Conservation (phyloP, 257 asterid genomes). For the Hygrophila difformis region DNA sequence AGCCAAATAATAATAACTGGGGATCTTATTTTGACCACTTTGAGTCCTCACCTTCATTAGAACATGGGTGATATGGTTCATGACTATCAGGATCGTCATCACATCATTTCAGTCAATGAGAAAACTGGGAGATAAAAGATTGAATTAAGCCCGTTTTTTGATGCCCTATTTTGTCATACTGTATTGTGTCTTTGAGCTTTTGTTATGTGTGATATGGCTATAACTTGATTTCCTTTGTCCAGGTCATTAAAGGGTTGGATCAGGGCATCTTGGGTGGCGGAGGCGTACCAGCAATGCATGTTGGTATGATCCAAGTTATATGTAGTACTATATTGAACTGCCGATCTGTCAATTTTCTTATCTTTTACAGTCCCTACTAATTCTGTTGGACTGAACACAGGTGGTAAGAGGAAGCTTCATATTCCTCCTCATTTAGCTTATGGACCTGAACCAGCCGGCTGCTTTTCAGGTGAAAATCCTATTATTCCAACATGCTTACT, state of each 20-base stretch:
- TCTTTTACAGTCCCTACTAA: neutral
- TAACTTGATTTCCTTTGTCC: slow-evolving; percentile 5
- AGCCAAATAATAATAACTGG: neutral
- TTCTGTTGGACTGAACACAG: slow-evolving; percentile 22
- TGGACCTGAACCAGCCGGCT: slow-evolving; percentile 94
- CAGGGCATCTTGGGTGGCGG: slow-evolving; percentile 92
- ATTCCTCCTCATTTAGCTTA: slow-evolving; percentile 83
- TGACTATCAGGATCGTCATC: too few relatives aligned
- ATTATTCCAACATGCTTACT: neutral
- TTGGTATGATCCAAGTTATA: slow-evolving; percentile 42
- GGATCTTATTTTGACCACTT: too few relatives aligned
- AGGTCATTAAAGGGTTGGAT: slow-evolving; percentile 88
- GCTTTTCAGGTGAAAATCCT: slow-evolving; percentile 56
- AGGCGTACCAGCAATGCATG: slow-evolving; percentile 89
- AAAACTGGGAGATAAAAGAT: too few relatives aligned
- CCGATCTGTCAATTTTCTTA: neutral
- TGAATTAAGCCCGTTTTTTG: too few relatives aligned
- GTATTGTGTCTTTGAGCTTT: neutral
- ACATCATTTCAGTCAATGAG: too few relatives aligned
- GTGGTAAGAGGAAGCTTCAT: slow-evolving; percentile 82
- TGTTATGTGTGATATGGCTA: neutral
- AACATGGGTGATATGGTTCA: too few relatives aligned
- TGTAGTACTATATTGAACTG: neutral
- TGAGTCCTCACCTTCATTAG: too few relatives aligned
- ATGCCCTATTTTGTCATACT: neutral